Evolutionary conservation across 331 rosid species (phyloP).

Genomic region (Quercus lobata): DNA sequence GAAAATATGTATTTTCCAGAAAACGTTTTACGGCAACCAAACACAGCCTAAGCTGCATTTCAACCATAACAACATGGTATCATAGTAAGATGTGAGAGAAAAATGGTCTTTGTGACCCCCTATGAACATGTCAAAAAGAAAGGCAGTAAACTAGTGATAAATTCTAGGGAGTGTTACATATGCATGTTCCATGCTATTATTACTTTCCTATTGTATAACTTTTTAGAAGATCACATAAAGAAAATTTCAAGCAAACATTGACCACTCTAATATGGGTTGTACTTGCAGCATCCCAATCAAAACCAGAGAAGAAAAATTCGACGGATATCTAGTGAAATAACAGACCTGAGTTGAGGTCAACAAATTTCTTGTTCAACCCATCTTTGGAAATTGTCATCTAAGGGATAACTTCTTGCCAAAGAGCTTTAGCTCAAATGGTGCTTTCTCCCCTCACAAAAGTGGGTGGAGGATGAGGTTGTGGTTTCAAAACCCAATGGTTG

Average conservation of each 20-base stretch:
- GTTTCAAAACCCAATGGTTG: too few relatives aligned
- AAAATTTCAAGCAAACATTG: neutral
- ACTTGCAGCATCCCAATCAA: neutral
- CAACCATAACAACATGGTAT: neutral
- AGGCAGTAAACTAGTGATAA: neutral
- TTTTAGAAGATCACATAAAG: neutral
- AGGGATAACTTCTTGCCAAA: neutral
- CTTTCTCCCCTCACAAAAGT: too few relatives aligned
- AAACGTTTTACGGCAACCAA: too few relatives aligned
- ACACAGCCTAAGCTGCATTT: neutral
- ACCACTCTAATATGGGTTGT: neutral
- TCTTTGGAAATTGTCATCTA: slow-evolving; percentile 4
- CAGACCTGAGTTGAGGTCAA: neutral
- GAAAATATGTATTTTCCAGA: too few relatives aligned
- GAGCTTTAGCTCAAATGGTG: too few relatives aligned
- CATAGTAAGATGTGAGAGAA: neutral
- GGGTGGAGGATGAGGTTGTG: too few relatives aligned
- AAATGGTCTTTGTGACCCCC: neutral
- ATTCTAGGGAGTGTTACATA: neutral
- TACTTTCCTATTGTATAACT: too few relatives aligned
- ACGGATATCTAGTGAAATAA: slow-evolving; percentile 1
- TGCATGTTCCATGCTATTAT: neutral
- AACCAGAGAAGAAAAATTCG: neutral
- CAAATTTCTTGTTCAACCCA: neutral
- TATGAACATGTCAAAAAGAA: neutral